Percentiles rank a stretch among this genome's conserved stretches.
Evolutionary conservation across 73 alveolate genomes (phyloP).

Genomic region (Paramecium sexaurelia): DNA sequence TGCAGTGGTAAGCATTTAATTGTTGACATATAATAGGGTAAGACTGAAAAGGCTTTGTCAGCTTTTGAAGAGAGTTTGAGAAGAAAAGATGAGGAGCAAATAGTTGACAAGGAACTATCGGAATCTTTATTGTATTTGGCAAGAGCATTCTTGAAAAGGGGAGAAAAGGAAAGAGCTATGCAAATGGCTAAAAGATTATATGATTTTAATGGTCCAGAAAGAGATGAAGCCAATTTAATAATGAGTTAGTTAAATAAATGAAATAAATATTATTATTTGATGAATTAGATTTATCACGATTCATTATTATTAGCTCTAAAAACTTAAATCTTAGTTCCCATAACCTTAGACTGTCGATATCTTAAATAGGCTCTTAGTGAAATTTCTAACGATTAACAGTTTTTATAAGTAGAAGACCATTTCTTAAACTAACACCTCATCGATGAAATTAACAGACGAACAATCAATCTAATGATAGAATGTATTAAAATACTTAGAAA

Average conservation of each 20-base stretch:
- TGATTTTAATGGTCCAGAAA: slow-evolving; percentile 90
- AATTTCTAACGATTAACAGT: not conserved
- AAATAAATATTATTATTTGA: not conserved
- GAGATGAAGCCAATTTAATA: slow-evolving; percentile 67
- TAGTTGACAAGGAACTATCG: slow-evolving; percentile 87
- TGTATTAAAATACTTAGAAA: not conserved
- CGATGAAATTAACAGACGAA: not conserved
- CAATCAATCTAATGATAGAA: not conserved
- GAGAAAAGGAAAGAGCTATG: slow-evolving; percentile 86
- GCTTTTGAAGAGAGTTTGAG: slow-evolving; percentile 91
- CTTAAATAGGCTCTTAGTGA: not conserved
- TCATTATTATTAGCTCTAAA: not conserved
- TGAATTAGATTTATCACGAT: slow-evolving; percentile 4
- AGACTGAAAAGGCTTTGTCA: slow-evolving; percentile 89
- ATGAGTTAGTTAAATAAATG: slow-evolving; percentile 57
- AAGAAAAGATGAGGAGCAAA: slow-evolving; percentile 87
- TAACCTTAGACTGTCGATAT: not conserved
- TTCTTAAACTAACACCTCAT: not conserved
- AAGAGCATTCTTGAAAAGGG: slow-evolving; percentile 80
- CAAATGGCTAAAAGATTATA: slow-evolving; percentile 87
- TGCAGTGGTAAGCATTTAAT: slow-evolving; percentile 70
- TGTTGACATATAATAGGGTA: not conserved
- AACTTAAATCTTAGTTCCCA: not conserved
- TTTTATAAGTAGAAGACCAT: not conserved
- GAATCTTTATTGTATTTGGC: slow-evolving; percentile 94